phyloP scores from a whole-genome alignment of 2,329 filamentous ascomycete species.

The Talaromyces atroroseus region DNA sequence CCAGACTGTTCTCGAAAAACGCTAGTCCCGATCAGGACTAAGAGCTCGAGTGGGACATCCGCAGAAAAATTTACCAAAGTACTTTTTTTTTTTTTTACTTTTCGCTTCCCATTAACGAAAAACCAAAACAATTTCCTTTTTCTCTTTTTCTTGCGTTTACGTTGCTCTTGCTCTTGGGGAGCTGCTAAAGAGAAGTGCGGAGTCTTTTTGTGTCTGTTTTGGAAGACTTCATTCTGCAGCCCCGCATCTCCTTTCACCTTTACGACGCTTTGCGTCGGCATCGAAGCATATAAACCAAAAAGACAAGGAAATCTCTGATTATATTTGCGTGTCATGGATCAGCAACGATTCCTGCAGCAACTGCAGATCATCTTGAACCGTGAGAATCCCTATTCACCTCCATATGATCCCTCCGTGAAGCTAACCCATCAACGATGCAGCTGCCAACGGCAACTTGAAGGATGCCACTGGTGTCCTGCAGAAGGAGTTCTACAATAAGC shows the following conservation, averaged over 20 bases:
- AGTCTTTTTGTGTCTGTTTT: background rate
- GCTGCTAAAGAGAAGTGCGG: background rate
- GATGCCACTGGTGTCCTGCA: slow-evolving; percentile 83
- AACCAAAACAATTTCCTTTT: background rate
- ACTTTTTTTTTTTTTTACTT: slow-evolving; percentile 12
- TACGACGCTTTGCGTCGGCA: slow-evolving; percentile 9
- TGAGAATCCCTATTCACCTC: slow-evolving; percentile 46
- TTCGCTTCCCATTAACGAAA: background rate
- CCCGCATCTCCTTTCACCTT: slow-evolving; percentile 8
- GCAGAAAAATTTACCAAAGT: slow-evolving; percentile 9
- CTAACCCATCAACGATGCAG: slow-evolving; percentile 41
- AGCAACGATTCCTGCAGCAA: slow-evolving; percentile 78
- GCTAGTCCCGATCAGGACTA: background rate
- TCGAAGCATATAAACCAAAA: background rate
- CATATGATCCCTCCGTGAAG: slow-evolving; percentile 5
- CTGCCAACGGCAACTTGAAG: slow-evolving; percentile 85
- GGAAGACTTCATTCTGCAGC: background rate
- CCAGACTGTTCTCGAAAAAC: background rate
- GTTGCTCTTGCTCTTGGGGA: background rate
- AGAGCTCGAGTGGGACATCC: slow-evolving; percentile 4
- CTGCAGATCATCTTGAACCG: slow-evolving; percentile 83
- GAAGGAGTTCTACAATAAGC: slow-evolving; percentile 85
- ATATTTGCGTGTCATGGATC: slow-evolving; percentile 56
- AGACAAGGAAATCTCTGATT: background rate
- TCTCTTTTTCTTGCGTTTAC: slow-evolving; percentile 2